Conservation (phyloP, 1,284 basidiomycete genomes). For the Sporisorium exsertum region DNA sequence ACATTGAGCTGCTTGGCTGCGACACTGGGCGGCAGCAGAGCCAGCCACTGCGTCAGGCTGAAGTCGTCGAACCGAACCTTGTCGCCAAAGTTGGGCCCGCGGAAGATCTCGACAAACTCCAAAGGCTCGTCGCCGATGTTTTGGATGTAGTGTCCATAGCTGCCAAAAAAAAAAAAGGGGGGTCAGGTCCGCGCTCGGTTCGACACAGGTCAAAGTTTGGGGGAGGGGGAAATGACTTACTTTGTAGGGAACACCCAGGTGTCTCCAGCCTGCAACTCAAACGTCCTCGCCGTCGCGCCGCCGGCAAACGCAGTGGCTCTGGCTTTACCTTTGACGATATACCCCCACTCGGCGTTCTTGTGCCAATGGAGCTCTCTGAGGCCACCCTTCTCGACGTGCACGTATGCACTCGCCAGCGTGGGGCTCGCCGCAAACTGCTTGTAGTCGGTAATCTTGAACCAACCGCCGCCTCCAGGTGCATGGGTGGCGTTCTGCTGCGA, state of each 20-base stretch:
- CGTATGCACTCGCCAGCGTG: constrained; percentile 77
- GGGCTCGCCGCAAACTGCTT: constrained; percentile 71
- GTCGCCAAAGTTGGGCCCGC: constrained; percentile 67
- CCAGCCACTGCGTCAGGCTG: constrained; percentile 37
- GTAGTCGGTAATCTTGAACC: constrained; percentile 30
- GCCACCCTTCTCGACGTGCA: constrained; percentile 78
- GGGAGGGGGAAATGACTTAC: constrained; percentile 5
- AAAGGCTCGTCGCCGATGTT: constrained; percentile 78
- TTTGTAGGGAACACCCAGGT: constrained; percentile 14
- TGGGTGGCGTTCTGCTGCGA: constrained; percentile 78
- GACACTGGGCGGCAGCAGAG: constrained; percentile 29
- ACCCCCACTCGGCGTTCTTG: constrained; percentile 71
- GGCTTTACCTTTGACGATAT: constrained; percentile 29
- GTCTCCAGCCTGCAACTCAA: constrained; percentile 72
- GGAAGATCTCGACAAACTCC: constrained; percentile 77
- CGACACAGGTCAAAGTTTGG: too few species aligned
- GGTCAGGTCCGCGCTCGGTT: too few species aligned
- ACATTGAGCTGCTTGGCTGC: constrained; percentile 22
- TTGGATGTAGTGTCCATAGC: constrained; percentile 77
- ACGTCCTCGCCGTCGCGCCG: constrained; percentile 75
- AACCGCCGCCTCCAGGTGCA: constrained; percentile 53
- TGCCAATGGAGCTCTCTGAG: constrained; percentile 79
- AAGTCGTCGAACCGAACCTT: constrained; percentile 27
- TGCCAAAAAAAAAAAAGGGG: background rate
- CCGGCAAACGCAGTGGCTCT: constrained; percentile 37